These are phyloP conservation scores for Brassica cretica DNA, from an alignment of 345 rosid genomes.

Conservation along the genomic window DNA sequence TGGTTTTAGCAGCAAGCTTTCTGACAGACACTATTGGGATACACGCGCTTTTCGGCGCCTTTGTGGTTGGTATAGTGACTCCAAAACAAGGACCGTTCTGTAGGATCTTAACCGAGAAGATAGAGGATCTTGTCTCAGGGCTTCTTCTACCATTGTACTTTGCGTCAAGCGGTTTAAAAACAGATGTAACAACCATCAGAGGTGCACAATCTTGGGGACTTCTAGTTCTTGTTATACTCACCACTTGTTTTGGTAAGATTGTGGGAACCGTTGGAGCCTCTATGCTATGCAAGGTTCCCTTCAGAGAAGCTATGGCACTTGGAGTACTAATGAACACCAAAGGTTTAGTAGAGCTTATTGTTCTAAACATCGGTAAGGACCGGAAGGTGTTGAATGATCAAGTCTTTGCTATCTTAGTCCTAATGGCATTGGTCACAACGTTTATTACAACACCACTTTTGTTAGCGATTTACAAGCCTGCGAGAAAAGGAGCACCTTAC, in stretches of 20 bases:
- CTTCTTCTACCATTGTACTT: conserved; percentile 57
- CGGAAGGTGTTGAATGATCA: conserved; percentile 62
- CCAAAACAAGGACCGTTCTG: conserved; percentile 52
- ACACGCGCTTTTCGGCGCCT: conserved; percentile 61
- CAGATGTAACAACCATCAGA: conserved; percentile 50
- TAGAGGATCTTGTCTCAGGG: conserved; percentile 58
- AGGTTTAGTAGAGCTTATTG: conserved; percentile 86
- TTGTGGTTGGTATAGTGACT: conserved; percentile 52
- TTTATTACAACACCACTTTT: conserved; percentile 64
- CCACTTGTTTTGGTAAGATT: conserved; percentile 58
- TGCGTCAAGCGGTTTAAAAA: conserved; percentile 61
- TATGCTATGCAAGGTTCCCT: conserved; percentile 47
- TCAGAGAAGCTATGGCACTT: conserved; percentile 54
- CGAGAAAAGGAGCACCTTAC: conserved; percentile 55
- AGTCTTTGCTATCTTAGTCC: conserved; percentile 58
- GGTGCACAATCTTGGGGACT: conserved; percentile 54
- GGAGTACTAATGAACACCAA: conserved; percentile 70
- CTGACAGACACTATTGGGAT: conserved; percentile 58
- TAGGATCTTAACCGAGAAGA: conserved; percentile 43
- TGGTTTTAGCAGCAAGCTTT: conserved; percentile 56
- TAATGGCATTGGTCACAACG: conserved; percentile 73
- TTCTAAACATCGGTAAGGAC: conserved; percentile 64
- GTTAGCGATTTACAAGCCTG: conserved; percentile 61
- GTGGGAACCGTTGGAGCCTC: conserved; percentile 51
- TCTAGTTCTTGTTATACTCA: conserved; percentile 47